Evolutionary conservation across 805 yeast genomes (phyloP).

Genomic region (Metschnikowia anglica): DNA sequence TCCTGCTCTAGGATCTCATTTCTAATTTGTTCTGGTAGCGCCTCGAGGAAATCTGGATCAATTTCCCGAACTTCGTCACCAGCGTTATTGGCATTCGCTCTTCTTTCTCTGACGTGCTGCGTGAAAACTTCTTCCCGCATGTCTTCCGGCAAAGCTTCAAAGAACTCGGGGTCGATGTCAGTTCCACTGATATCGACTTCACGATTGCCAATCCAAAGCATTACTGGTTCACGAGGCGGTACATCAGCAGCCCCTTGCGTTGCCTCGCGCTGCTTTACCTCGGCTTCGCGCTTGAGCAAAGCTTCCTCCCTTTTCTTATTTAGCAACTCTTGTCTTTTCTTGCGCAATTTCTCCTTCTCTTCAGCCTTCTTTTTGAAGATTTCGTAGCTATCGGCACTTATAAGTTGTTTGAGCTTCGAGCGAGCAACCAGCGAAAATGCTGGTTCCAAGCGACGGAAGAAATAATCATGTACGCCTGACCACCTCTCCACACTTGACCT

Average conservation of each 20-base stretch:
- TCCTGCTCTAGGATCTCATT: slow-evolving; percentile 63
- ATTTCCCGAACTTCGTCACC: slow-evolving; percentile 57
- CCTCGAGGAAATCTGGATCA: slow-evolving; percentile 77
- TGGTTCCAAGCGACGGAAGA: slow-evolving; percentile 5
- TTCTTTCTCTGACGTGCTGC: slow-evolving; percentile 75
- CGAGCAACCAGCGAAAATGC: slow-evolving; percentile 6
- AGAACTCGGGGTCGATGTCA: slow-evolving; percentile 87
- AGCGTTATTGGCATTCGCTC: slow-evolving; percentile 52
- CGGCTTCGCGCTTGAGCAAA: slow-evolving; percentile 28
- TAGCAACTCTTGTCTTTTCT: slow-evolving; percentile 31
- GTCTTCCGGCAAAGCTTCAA: slow-evolving; percentile 87
- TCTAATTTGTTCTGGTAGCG: slow-evolving; percentile 69
- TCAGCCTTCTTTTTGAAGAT: slow-evolving; percentile 30
- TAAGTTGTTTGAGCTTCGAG: slow-evolving; percentile 25
- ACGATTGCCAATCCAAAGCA: slow-evolving; percentile 71
- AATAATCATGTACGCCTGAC: slow-evolving; percentile 49
- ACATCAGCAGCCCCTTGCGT: slow-evolving; percentile 2
- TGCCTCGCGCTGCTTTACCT: slow-evolving; percentile 23
- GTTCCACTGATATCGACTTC: slow-evolving; percentile 85
- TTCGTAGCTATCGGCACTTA: slow-evolving; percentile 50
- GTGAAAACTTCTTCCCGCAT: slow-evolving; percentile 90
- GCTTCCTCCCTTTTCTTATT: slow-evolving; percentile 34
- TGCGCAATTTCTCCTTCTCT: slow-evolving; percentile 26
- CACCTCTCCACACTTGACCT: slow-evolving; percentile 66
- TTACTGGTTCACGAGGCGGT: slow-evolving; percentile 47